phyloP scores from a whole-genome alignment of 2,329 filamentous ascomycete species.

The Daldinia sp. region DNA sequence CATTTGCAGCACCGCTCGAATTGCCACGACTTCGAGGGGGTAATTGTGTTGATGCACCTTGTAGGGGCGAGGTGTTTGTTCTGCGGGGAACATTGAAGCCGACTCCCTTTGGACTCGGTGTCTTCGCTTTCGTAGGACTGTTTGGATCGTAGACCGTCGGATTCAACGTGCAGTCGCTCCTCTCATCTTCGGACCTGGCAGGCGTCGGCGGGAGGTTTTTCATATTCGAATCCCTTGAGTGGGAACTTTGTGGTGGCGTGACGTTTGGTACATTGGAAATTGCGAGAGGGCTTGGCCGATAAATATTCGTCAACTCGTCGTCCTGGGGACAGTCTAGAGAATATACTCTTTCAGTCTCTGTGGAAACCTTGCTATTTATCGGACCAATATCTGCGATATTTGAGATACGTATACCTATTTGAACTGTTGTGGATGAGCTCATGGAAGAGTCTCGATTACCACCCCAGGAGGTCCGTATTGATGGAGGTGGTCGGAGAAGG shows the following conservation, averaged over 20 bases:
- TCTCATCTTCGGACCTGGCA: slow-evolving; percentile 43
- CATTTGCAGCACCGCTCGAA: slow-evolving; percentile 38
- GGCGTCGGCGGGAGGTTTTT: slow-evolving; percentile 57
- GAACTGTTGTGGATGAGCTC: slow-evolving; percentile 75
- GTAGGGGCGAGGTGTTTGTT: slow-evolving; percentile 44
- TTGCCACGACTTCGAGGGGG: slow-evolving; percentile 42
- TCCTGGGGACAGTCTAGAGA: slow-evolving; percentile 54
- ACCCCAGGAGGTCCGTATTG: slow-evolving; percentile 55
- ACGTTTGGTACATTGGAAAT: slow-evolving; percentile 38
- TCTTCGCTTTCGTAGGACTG: slow-evolving; percentile 54
- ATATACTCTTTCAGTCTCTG: slow-evolving; percentile 55
- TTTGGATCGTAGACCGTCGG: slow-evolving; percentile 65
- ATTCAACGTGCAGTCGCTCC: slow-evolving; percentile 58
- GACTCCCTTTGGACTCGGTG: slow-evolving; percentile 59
- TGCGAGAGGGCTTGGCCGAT: slow-evolving; percentile 52
- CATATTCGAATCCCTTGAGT: slow-evolving; percentile 28
- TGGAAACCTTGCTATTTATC: slow-evolving; percentile 50
- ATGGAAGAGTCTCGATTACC: slow-evolving; percentile 71
- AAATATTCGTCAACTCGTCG: slow-evolving; percentile 29
- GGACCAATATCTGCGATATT: slow-evolving; percentile 65
- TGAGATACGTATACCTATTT: slow-evolving; percentile 77
- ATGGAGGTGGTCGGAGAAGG: slow-evolving; percentile 59
- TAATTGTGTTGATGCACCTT: slow-evolving; percentile 21
- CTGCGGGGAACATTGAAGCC: slow-evolving; percentile 55
- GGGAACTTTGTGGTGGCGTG: slow-evolving; percentile 43